A percentile compares a stretch with the other conserved stretches of the same genome.
phyloP scores from a whole-genome alignment of 2,329 filamentous ascomycete genomes.

The Falciphora oryzae region DNA sequence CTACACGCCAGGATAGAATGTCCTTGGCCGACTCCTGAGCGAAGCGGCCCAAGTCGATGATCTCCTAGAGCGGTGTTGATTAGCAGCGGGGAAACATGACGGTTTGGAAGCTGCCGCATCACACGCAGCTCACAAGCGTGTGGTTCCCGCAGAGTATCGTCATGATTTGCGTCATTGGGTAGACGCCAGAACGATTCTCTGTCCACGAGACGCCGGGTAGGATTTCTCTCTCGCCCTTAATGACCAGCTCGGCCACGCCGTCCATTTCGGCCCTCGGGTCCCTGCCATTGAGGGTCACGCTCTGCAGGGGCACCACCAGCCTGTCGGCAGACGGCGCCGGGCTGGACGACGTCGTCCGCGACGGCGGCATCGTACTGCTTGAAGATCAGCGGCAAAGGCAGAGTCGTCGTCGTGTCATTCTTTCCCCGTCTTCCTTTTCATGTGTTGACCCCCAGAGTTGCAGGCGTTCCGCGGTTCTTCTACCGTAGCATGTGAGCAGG shows the following conservation, averaged over 20 bases:
- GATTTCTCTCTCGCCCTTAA: constrained; percentile 6
- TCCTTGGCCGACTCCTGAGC: background rate
- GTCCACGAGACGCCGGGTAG: constrained; percentile 8
- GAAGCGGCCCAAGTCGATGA: background rate
- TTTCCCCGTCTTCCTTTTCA: background rate
- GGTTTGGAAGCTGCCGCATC: background rate
- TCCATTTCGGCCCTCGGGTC: constrained; percentile 6
- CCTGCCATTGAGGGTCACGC: background rate
- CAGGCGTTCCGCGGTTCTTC: too few relatives aligned
- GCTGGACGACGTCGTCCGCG: background rate
- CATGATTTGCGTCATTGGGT: constrained; percentile 4
- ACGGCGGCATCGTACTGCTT: background rate
- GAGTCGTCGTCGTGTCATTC: background rate
- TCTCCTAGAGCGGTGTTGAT: background rate
- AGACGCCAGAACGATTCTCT: background rate
- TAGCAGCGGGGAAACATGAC: background rate
- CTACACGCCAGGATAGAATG: background rate
- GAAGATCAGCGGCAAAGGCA: background rate
- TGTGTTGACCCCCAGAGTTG: background rate
- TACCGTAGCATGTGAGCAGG: too few relatives aligned
- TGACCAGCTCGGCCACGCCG: constrained; percentile 3
- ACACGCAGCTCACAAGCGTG: constrained; percentile 1
- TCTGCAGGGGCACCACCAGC: constrained; percentile 8
- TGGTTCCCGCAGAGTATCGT: constrained; percentile 8
- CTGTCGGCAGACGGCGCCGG: background rate